phyloP scores from a whole-genome alignment of 148 eudicot genomes.

The Pharnaceum exiguum region DNA sequence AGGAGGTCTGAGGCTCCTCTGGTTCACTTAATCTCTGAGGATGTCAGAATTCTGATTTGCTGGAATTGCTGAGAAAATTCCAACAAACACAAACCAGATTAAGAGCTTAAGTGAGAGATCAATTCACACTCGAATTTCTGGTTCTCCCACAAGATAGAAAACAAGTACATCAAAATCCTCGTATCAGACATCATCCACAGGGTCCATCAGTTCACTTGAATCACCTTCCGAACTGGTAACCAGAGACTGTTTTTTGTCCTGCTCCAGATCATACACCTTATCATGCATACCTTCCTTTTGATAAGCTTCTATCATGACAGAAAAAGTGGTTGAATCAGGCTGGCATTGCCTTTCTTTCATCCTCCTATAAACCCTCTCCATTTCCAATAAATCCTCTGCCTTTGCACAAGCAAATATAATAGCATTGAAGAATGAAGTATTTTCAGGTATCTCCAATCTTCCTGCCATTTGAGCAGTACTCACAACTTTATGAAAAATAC shows the following conservation, averaged over 20 bases:
- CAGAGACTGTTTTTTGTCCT: constrained; percentile 37
- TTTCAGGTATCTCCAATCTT: constrained; percentile 78
- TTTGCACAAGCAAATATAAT: constrained; percentile 76
- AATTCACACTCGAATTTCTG: no score
- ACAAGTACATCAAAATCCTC: neutral
- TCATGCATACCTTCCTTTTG: constrained; percentile 73
- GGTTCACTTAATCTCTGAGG: neutral
- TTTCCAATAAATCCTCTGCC: constrained; percentile 86
- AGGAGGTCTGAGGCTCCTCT: neutral
- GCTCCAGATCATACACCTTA: constrained; percentile 76
- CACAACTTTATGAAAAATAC: constrained; percentile 75
- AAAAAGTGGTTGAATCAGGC: constrained; percentile 56
- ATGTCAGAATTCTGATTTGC: neutral
- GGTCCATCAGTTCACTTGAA: constrained; percentile 11
- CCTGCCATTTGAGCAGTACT: constrained; percentile 71
- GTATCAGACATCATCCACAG: constrained; percentile 17
- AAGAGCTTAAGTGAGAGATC: no score
- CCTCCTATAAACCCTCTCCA: constrained; percentile 77
- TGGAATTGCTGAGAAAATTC: neutral
- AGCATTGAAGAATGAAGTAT: constrained; percentile 75
- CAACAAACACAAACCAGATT: no score
- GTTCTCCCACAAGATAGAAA: neutral
- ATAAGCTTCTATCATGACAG: constrained; percentile 64
- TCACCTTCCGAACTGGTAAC: constrained; percentile 12
- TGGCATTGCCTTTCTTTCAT: constrained; percentile 74